A percentile compares a stretch with the other conserved stretches of the same genome.
Evolutionary conservation across 139 green algal species (phyloP).

Genomic region (Astrephomene gubernaculifera): DNA sequence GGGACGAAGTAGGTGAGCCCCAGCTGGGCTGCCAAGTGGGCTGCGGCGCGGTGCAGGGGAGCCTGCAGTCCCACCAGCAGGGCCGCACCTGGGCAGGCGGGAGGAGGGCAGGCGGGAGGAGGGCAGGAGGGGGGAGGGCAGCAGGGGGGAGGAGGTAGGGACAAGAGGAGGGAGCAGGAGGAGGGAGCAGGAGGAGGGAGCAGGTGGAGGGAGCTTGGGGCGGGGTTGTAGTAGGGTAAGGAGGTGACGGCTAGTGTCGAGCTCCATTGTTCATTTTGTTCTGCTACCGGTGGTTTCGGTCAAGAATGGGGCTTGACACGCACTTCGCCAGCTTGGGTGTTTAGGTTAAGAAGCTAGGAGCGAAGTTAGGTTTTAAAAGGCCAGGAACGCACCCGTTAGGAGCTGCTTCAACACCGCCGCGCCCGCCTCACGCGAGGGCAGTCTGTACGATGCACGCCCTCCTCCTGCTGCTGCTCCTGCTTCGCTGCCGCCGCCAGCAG

Average conservation of each 20-base stretch:
- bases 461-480: no score
- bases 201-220: background rate
- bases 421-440: background rate
- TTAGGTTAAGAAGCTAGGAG: no score
- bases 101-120: background rate
- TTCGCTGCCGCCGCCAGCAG: background rate
- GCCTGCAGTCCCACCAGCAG: slow-evolving; percentile 35
- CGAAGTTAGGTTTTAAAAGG: no score
- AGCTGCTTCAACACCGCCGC: background rate
- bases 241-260: background rate
- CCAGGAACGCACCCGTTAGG: background rate
- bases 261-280: background rate
- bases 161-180: background rate
- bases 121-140: background rate
- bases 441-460: background rate
- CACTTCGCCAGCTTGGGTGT: no score
- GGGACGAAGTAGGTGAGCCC: slow-evolving; percentile 81
- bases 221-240: background rate
- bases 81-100: background rate
- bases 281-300: no score
- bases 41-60: slow-evolving; percentile 22
- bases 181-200: background rate
- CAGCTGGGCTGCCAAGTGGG: slow-evolving; percentile 70
- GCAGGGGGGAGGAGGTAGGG: background rate
- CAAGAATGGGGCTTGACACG: no score